A percentile compares a stretch with the other conserved stretches of the same genome.
Conservation (phyloP, 345 rosid genomes). For the Turritis glabra region DNA sequence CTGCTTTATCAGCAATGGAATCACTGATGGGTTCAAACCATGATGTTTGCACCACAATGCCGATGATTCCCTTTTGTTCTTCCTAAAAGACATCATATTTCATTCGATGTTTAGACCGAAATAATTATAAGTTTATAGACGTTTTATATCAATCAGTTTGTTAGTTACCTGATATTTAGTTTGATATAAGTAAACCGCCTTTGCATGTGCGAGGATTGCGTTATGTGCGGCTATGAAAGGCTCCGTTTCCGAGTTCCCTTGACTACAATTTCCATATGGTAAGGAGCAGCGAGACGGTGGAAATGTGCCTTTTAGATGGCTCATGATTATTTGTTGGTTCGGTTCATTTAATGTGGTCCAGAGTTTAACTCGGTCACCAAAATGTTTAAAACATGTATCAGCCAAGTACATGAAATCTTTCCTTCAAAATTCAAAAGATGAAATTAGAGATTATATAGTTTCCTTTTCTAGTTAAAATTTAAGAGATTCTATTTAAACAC, state of each 20-base stretch:
- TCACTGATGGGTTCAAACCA: constrained; percentile 67
- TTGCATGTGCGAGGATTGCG: constrained; percentile 58
- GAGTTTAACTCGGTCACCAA: constrained; percentile 58
- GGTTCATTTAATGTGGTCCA: constrained; percentile 73
- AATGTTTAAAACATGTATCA: constrained; percentile 55
- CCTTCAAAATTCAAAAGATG: constrained; percentile 36
- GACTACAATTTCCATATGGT: constrained; percentile 49
- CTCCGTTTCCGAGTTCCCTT: constrained; percentile 54
- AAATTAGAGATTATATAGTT: neutral
- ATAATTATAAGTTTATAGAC: neutral
- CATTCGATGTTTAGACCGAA: neutral
- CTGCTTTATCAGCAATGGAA: constrained; percentile 51
- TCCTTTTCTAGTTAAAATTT: too few species aligned
- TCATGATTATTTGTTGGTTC: constrained; percentile 32
- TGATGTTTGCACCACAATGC: constrained; percentile 57
- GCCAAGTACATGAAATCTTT: constrained; percentile 54
- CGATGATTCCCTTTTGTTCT: constrained; percentile 57
- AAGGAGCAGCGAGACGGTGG: constrained; percentile 57
- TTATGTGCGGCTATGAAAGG: constrained; percentile 62
- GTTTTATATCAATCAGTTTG: neutral
- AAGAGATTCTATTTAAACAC: constrained; percentile 6
- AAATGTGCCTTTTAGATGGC: constrained; percentile 41
- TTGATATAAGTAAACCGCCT: constrained; percentile 51
- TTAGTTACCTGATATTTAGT: constrained; percentile 57
- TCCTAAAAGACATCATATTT: constrained; percentile 29